Conservation (phyloP, 1,139 yeast species). For the Tardiomyces blankii region DNA sequence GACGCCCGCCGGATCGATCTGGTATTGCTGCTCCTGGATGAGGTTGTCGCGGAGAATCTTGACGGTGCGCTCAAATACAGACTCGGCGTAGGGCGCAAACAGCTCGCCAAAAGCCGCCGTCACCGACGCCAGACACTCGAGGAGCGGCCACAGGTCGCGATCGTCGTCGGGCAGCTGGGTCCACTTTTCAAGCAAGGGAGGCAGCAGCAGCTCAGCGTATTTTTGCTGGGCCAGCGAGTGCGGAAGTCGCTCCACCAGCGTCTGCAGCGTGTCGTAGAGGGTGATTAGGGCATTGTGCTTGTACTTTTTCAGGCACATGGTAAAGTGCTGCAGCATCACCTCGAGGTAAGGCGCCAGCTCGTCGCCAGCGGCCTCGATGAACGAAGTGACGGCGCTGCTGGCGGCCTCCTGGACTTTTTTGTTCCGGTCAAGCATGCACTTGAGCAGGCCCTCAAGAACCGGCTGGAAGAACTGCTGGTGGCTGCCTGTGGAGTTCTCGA, state of each 20-base stretch:
- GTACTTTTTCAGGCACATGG: slow-evolving; percentile 62
- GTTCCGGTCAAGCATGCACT: slow-evolving; percentile 67
- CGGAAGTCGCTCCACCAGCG: slow-evolving; percentile 73
- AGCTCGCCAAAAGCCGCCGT: slow-evolving; percentile 78
- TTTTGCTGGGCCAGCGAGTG: slow-evolving; percentile 25
- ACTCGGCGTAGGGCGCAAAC: slow-evolving; percentile 83
- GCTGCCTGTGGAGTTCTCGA: slow-evolving; percentile 36
- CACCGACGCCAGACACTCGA: slow-evolving; percentile 86
- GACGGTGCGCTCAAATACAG: slow-evolving; percentile 74
- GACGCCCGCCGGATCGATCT: slow-evolving; percentile 47
- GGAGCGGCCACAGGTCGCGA: slow-evolving; percentile 76
- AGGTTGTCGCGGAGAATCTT: slow-evolving; percentile 60
- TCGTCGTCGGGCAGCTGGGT: slow-evolving; percentile 61
- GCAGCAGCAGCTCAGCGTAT: slow-evolving; percentile 53
- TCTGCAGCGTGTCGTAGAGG: slow-evolving; percentile 85
- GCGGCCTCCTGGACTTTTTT: slow-evolving; percentile 94
- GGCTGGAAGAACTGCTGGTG: slow-evolving; percentile 60
- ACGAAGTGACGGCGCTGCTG: slow-evolving; percentile 73
- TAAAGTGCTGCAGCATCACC: slow-evolving; percentile 58
- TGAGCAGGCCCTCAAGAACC: slow-evolving; percentile 64
- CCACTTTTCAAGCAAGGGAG: slow-evolving; percentile 80
- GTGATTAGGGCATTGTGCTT: slow-evolving; percentile 74
- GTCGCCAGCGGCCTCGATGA: slow-evolving; percentile 67
- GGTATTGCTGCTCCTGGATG: slow-evolving; percentile 53
- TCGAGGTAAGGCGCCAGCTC: slow-evolving; percentile 47